phyloP scores from a whole-genome alignment of 148 eudicot genomes.

The Heliamphora exappendiculata region DNA sequence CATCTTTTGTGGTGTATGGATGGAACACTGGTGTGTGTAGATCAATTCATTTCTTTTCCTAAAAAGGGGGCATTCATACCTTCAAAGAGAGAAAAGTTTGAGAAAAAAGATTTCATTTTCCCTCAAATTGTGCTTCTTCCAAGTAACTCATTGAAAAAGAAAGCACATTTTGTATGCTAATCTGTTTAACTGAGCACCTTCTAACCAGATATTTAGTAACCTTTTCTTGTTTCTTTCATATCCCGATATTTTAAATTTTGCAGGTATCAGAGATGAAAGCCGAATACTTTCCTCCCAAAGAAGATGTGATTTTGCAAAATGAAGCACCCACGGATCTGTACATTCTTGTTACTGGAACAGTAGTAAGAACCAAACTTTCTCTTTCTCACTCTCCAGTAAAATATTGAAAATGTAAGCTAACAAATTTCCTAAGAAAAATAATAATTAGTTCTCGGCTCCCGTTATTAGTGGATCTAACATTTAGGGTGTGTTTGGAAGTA shows the following conservation, averaged over 20 bases:
- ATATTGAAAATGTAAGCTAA: not conserved
- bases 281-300: constrained; percentile 83
- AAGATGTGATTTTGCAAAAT: constrained; percentile 81
- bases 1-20: not conserved
- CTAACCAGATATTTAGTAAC: not conserved
- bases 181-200: not conserved
- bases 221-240: not conserved
- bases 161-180: not conserved
- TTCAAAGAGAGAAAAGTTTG: not conserved
- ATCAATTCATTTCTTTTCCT: not conserved
- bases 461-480: not conserved
- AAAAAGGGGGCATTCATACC: no score
- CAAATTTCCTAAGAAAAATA: not conserved
- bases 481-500: not conserved
- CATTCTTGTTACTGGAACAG: constrained; percentile 66
- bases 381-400: not conserved
- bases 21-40: not conserved
- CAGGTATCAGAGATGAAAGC: constrained; percentile 90
- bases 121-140: not conserved
- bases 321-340: constrained; percentile 85
- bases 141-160: not conserved
- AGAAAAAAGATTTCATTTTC: not conserved
- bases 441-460: not conserved
- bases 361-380: constrained; percentile 35
- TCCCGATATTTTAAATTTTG: not conserved